Percentiles rank a stretch among this genome's conserved stretches.
Evolutionary conservation across 176 grass and related monocot genomes (phyloP).

Genomic region (Triticum urartu): DNA sequence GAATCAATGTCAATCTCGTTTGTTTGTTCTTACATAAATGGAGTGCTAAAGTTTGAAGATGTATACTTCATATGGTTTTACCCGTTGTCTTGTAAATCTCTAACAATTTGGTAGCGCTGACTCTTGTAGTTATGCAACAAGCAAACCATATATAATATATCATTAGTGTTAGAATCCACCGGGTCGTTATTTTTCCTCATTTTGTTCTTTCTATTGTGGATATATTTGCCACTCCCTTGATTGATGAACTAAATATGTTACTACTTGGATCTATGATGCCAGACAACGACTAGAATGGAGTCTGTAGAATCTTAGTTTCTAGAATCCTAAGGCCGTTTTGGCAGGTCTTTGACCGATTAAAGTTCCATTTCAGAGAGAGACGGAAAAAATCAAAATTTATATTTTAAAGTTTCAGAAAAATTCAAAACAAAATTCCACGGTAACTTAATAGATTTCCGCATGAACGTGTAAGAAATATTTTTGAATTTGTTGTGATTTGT

Average conservation of each 20-base stretch:
- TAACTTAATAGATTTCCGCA: too few species aligned
- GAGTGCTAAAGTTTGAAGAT: background rate
- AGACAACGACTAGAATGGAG: background rate
- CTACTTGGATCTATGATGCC: background rate
- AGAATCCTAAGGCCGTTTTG: too few species aligned
- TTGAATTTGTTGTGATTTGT: too few species aligned
- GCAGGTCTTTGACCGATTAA: too few species aligned
- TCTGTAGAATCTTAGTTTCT: background rate
- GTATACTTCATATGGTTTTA: background rate
- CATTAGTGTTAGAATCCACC: too few species aligned
- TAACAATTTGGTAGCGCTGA: background rate
- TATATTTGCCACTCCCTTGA: background rate
- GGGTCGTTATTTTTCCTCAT: too few species aligned
- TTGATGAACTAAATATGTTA: background rate
- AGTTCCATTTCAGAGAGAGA: too few species aligned
- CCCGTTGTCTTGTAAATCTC: background rate
- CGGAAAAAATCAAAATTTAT: too few species aligned
- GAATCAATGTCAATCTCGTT: background rate
- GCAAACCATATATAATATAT: too few species aligned
- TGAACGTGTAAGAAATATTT: too few species aligned
- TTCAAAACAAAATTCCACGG: too few species aligned
- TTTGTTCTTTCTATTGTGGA: background rate
- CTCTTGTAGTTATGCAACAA: background rate
- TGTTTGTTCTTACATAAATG: background rate
- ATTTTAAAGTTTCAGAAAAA: too few species aligned